Percentiles rank a stretch among this genome's conserved stretches.
phyloP scores from a whole-genome alignment of 2,329 filamentous ascomycete genomes.

The Trichoderma breve region DNA sequence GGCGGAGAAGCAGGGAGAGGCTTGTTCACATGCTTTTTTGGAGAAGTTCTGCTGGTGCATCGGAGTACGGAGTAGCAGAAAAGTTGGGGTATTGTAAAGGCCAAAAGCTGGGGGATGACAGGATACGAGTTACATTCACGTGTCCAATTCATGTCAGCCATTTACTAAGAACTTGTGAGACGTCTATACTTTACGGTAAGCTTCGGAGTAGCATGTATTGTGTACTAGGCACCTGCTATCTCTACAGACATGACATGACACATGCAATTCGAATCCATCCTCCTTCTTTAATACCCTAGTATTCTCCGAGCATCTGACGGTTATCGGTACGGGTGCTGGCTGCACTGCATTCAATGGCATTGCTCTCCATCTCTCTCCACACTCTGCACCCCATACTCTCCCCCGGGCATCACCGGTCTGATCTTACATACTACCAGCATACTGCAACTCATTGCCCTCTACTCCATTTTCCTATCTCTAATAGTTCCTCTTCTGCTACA shows the following conservation, averaged over 20 bases:
- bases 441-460: background rate
- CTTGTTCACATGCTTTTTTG: slow-evolving; percentile 15
- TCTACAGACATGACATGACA: background rate
- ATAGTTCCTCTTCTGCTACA: background rate
- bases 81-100: background rate
- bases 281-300: background rate
- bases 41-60: too few relatives aligned
- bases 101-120: background rate
- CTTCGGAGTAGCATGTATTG: background rate
- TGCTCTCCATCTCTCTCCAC: background rate
- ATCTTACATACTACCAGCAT: background rate
- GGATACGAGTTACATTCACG: background rate
- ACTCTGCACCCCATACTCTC: background rate
- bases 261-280: background rate
- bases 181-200: background rate
- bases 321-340: background rate
- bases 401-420: background rate
- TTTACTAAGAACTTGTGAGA: background rate
- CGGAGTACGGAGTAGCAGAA: background rate
- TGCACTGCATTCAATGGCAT: background rate
- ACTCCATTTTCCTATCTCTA: background rate
- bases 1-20: background rate
- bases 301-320: background rate
- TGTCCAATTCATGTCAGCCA: background rate
- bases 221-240: background rate